Evolutionary conservation across 257 asterid species (phyloP).

Genomic region (Salvia hispanica): DNA sequence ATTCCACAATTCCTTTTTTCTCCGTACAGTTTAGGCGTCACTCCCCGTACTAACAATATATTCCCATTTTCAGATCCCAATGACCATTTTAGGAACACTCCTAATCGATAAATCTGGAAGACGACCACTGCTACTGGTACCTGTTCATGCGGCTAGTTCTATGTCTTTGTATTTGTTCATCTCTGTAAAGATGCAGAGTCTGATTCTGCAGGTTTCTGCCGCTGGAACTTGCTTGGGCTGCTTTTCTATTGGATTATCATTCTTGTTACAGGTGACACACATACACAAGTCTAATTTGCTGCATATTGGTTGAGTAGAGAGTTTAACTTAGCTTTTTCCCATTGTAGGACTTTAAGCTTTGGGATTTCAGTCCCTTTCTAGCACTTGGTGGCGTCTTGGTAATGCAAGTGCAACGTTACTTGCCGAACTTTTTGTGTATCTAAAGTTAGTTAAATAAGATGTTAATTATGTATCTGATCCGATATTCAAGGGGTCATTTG

Average conservation of each 20-base stretch:
- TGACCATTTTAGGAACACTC: slow-evolving; percentile 68
- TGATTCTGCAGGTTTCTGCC: slow-evolving; percentile 61
- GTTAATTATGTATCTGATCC: slow-evolving; percentile 28
- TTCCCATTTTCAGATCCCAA: slow-evolving; percentile 64
- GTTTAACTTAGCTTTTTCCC: slow-evolving; percentile 12
- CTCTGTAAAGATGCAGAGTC: slow-evolving; percentile 18
- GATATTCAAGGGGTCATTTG: slow-evolving; percentile 75
- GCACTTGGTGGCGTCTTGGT: slow-evolving; percentile 83
- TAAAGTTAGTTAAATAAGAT: not conserved
- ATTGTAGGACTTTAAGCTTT: slow-evolving; percentile 61
- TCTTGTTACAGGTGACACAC: slow-evolving; percentile 64
- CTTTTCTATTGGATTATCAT: slow-evolving; percentile 65
- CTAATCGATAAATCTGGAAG: slow-evolving; percentile 88
- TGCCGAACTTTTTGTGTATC: not conserved
- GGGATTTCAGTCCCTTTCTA: slow-evolving; percentile 67
- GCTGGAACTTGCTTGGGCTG: slow-evolving; percentile 84
- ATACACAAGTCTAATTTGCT: not conserved
- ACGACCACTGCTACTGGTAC: slow-evolving; percentile 73
- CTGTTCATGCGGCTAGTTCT: not conserved
- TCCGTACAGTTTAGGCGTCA: not conserved
- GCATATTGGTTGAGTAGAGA: not conserved
- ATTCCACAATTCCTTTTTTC: not conserved
- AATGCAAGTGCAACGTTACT: slow-evolving; percentile 27
- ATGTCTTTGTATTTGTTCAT: not conserved
- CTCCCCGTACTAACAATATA: not conserved